A percentile compares a stretch with the other conserved stretches of the same genome.
Evolutionary conservation across 2,329 filamentous ascomycete genomes (phyloP).

Genomic region (Pestalotiopsis sp.): DNA sequence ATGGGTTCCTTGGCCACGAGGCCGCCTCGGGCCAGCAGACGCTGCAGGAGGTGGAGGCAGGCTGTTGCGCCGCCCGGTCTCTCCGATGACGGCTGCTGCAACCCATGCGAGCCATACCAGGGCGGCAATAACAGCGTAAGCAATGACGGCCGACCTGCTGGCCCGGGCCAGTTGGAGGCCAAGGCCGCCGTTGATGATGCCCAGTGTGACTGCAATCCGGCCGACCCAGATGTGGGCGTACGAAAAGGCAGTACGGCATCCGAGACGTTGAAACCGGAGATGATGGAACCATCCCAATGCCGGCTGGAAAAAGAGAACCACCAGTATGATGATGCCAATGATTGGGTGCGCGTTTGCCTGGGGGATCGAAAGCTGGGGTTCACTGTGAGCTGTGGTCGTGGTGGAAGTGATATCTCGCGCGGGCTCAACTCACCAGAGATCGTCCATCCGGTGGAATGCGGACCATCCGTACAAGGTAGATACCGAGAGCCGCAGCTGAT

Average conservation of each 20-base stretch:
- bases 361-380: slow-evolving; percentile 32
- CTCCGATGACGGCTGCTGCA: slow-evolving; percentile 32
- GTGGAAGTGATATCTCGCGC: background rate
- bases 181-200: slow-evolving; percentile 49
- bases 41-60: background rate
- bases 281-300: slow-evolving; percentile 47
- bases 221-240: slow-evolving; percentile 47
- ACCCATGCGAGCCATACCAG: slow-evolving; percentile 43
- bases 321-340: slow-evolving; percentile 47
- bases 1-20: slow-evolving; percentile 9
- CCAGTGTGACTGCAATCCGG: slow-evolving; percentile 40
- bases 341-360: slow-evolving; percentile 46
- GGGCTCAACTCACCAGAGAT: slow-evolving; percentile 32
- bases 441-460: slow-evolving; percentile 31
- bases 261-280: slow-evolving; percentile 37
- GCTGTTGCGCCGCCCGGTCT: slow-evolving; percentile 22
- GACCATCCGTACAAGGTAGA: slow-evolving; percentile 41
- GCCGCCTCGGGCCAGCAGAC: background rate
- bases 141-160: slow-evolving; percentile 28
- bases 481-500: slow-evolving; percentile 43
- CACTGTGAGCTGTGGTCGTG: background rate
- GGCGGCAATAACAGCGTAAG: slow-evolving; percentile 42
- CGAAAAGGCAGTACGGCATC: slow-evolving; percentile 43
- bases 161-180: slow-evolving; percentile 42
- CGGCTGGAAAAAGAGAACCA: slow-evolving; percentile 42